Evolutionary conservation across 306 rosid genomes (phyloP).

Genomic region (Acacia confusa): DNA sequence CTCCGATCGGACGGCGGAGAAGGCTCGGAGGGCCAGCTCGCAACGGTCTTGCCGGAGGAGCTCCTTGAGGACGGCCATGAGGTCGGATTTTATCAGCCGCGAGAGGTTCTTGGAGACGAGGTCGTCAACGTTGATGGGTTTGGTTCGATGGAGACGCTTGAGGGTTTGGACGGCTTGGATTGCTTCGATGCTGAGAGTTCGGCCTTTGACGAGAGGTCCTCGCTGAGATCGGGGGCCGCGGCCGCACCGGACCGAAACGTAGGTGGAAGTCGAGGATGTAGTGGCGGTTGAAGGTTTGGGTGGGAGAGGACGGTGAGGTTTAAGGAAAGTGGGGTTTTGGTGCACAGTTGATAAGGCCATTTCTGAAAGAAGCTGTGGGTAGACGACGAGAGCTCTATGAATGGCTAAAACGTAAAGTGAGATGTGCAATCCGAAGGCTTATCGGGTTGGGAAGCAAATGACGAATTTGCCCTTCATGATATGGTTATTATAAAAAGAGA

Average conservation of each 20-base stretch:
- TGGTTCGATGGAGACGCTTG: constrained; percentile 66
- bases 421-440: too few species aligned
- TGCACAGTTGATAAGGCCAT: constrained; percentile 65
- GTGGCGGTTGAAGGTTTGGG: constrained; percentile 2
- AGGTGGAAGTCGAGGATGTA: constrained; percentile 5
- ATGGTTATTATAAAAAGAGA: fast-evolving
- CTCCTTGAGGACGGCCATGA: constrained; percentile 73
- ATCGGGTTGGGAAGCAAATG: not conserved
- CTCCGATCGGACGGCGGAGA: constrained; percentile 72
- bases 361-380: not conserved
- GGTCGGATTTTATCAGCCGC: constrained; percentile 73
- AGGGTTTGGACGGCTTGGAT: constrained; percentile 90
- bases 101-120: constrained; percentile 55
- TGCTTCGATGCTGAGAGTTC: constrained; percentile 88
- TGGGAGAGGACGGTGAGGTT: constrained; percentile 27
- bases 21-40: constrained; percentile 59
- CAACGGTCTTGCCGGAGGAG: constrained; percentile 81
- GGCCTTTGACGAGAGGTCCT: constrained; percentile 78
- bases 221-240: constrained; percentile 85
- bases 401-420: not conserved
- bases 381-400: not conserved
- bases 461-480: not conserved
- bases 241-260: constrained; percentile 58
- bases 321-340: constrained; percentile 47
- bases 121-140: constrained; percentile 37